Percentiles rank a stretch among this genome's conserved stretches.
Evolutionary conservation across 1,284 basidiomycete species (phyloP).

Genomic region (Crepidotus sp.): DNA sequence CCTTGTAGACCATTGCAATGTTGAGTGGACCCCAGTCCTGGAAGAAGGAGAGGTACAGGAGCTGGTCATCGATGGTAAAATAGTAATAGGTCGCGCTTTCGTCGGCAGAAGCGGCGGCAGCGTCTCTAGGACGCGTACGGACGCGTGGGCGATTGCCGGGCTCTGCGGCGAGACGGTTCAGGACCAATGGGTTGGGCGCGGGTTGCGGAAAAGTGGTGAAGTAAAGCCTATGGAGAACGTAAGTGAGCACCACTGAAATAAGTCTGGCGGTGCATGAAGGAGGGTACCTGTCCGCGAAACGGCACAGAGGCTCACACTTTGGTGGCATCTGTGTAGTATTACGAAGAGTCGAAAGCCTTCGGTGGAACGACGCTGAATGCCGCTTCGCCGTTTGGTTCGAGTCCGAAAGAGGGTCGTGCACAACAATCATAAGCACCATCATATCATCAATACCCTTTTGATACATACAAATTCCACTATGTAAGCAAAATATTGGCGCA

Average conservation of each 20-base stretch:
- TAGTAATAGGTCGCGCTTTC: conserved; percentile 70
- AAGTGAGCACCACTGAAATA: conserved; percentile 11
- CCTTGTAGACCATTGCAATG: conserved; percentile 86
- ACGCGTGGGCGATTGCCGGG: conserved; percentile 46
- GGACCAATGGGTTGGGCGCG: conserved; percentile 47
- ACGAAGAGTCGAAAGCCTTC: conserved; percentile 14
- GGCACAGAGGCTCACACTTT: conserved; percentile 65
- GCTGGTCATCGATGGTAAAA: conserved; percentile 85
- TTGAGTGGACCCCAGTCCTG: conserved; percentile 94
- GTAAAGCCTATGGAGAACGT: conserved; percentile 49
- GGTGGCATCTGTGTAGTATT: conserved; percentile 34
- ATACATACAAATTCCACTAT: too few species aligned
- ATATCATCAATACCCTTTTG: not conserved
- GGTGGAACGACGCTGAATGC: conserved; percentile 3
- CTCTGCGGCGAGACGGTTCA: conserved; percentile 50
- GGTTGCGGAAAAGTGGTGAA: conserved; percentile 77
- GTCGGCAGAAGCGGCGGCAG: conserved; percentile 56
- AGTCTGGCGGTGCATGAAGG: conserved; percentile 16
- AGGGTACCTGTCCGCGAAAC: conserved; percentile 61
- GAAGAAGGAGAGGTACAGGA: conserved; percentile 90
- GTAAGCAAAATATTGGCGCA: too few species aligned
- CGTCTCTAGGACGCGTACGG: conserved; percentile 46
- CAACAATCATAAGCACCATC: not conserved
- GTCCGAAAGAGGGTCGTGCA: not conserved
- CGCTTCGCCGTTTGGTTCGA: not conserved